Conservation (phyloP, 192 early-diverging fungal genomes). For the Coemansia biformis region DNA sequence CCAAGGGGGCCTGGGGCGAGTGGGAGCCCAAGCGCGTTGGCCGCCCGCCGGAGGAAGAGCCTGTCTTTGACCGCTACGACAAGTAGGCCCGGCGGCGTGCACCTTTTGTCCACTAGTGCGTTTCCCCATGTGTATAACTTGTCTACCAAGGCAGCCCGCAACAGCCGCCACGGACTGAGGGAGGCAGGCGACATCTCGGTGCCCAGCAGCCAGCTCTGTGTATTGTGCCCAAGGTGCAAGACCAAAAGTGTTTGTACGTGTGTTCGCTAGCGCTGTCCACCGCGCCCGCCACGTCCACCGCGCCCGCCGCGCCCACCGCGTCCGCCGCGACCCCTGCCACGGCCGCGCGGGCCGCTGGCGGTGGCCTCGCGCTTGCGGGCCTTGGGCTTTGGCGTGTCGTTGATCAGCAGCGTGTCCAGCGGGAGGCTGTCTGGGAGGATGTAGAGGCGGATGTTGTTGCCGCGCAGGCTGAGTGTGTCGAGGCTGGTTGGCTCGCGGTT, state of each 20-base stretch:
- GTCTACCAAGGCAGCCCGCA: too few relatives aligned
- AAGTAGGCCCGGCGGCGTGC: too few relatives aligned
- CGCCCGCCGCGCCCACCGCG: constrained; percentile 63
- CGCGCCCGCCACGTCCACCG: constrained; percentile 51
- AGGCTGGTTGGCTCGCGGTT: constrained; percentile 84
- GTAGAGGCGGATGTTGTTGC: constrained; percentile 91
- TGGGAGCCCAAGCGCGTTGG: constrained; percentile 48
- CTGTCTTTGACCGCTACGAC: constrained; percentile 46
- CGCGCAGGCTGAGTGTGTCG: constrained; percentile 91
- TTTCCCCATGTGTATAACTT: constrained; percentile 4
- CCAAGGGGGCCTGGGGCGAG: constrained; percentile 36
- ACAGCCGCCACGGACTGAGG: too few relatives aligned
- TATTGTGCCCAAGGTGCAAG: too few relatives aligned
- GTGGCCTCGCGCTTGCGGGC: constrained; percentile 73
- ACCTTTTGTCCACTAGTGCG: too few relatives aligned
- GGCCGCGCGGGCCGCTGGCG: constrained; percentile 38
- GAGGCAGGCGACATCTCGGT: too few relatives aligned
- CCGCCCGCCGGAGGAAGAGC: constrained; percentile 44
- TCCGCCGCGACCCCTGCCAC: constrained; percentile 71
- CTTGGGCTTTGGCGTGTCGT: constrained; percentile 91
- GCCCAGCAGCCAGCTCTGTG: too few relatives aligned
- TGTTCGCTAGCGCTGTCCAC: constrained; percentile 46
- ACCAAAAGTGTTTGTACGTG: too few relatives aligned
- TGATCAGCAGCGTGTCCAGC: constrained; percentile 91
- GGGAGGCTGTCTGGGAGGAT: constrained; percentile 94